Percentiles rank a stretch among this genome's conserved stretches.
phyloP scores from a whole-genome alignment of 1,284 basidiomycete species.

The Heterobasidion annosum region DNA sequence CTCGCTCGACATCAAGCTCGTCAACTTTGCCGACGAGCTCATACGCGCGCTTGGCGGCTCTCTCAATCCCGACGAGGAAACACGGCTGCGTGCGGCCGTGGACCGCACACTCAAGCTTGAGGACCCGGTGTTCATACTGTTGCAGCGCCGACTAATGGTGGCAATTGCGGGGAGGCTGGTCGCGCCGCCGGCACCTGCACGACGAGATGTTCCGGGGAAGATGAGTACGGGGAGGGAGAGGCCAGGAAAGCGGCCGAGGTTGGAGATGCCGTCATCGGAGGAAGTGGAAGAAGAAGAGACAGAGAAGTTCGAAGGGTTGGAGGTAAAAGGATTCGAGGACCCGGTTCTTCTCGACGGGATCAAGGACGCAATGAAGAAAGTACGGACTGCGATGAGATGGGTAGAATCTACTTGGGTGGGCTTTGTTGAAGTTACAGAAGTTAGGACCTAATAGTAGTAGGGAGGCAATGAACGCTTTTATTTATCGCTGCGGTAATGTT shows the following conservation, averaged over 20 bases:
- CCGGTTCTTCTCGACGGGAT: constrained; percentile 24
- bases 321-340: constrained; percentile 40
- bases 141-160: constrained; percentile 45
- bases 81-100: constrained; percentile 44
- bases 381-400: constrained; percentile 29
- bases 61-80: constrained; percentile 33
- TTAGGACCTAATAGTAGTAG: no score
- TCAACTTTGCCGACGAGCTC: constrained; percentile 66
- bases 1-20: constrained; percentile 38
- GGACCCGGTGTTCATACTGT: constrained; percentile 57
- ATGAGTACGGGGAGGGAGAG: constrained; percentile 22
- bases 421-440: constrained; percentile 4
- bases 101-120: constrained; percentile 46
- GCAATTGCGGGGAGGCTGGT: constrained; percentile 30
- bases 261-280: constrained; percentile 17
- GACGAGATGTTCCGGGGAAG: constrained; percentile 8
- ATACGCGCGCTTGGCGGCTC: constrained; percentile 27
- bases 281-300: constrained; percentile 11
- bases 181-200: constrained; percentile 6
- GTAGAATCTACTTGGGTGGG: constrained; percentile 30
- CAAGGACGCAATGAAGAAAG: constrained; percentile 19
- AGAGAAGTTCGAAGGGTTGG: constrained; percentile 10
- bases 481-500: no score
- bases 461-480: no score
- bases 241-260: constrained; percentile 16